A percentile compares a stretch with the other conserved stretches of the same genome.
These are phyloP conservation scores for Cordyceps pruinosa DNA, from an alignment of 2,329 filamentous ascomycete species.

Conservation along the genomic window DNA sequence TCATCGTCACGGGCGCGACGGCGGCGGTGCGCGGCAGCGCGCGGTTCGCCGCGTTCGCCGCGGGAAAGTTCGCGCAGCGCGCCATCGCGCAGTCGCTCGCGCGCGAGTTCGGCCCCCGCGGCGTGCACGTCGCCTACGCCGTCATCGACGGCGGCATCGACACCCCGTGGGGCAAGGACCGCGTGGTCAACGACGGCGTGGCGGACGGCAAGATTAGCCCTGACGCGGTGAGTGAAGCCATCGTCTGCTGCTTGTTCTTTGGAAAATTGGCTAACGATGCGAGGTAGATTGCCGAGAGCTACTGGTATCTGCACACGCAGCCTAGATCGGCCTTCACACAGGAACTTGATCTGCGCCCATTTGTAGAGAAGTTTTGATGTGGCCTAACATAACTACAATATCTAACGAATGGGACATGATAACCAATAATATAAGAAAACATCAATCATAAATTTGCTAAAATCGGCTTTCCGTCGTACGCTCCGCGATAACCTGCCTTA, in stretches of 20 bases:
- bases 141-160: constrained; percentile 84
- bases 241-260: constrained; percentile 10
- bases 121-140: constrained; percentile 75
- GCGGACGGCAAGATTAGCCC: constrained; percentile 61
- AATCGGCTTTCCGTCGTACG: background rate
- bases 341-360: constrained; percentile 74
- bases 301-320: constrained; percentile 80
- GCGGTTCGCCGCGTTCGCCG: constrained; percentile 63
- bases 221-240: constrained; percentile 58
- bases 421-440: background rate
- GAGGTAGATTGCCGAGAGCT: constrained; percentile 71
- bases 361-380: constrained; percentile 71
- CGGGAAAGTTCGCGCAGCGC: constrained; percentile 72
- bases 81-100: constrained; percentile 70
- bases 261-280: background rate
- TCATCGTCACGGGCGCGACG: constrained; percentile 84
- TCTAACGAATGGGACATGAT: too few relatives aligned
- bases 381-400: background rate
- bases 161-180: constrained; percentile 60
- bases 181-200: constrained; percentile 35
- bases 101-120: constrained; percentile 76
- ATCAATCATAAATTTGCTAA: background rate
- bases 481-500: constrained; percentile 21
- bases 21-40: constrained; percentile 69
- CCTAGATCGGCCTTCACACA: constrained; percentile 72